Evolutionary conservation across 495 filamentous ascomycete genomes (phyloP), one percentile per base, ranked within the genome.

Genomic region (Trichocladium uniseriatum): DNA sequence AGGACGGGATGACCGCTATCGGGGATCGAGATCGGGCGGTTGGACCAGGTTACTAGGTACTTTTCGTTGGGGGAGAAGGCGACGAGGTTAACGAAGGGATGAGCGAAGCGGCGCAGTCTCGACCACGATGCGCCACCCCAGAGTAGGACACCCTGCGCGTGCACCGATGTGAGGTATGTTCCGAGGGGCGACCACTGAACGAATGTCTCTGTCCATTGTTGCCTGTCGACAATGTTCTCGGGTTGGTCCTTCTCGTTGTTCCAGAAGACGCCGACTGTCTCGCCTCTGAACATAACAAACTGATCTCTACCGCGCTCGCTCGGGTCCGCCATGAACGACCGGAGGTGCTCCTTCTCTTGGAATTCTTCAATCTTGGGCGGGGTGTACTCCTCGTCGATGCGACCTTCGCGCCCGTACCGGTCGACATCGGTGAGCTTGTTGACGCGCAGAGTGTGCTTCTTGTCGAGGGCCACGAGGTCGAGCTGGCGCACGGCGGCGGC

Each of bases 371-470:
- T 77, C 49, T 76, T 58, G 29, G 92, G 91, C 6, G 84, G 74
- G 22, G 78, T 77, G 66, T 95, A 96, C 53, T 88, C 82, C 59
- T 98, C 92, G 45, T 94, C 82, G 58, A 98, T 79, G 28, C 88
- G 81, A 53, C 94, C 92, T 70, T 96, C 91, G 14, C 89, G 79
- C 22, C 92, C 92, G 68, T 89, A 98, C 50, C 91, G 84, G 56
- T 97, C 92, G 57, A 98, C 87, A 67, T 98, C 92, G 60, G 91
- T 95, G 62, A 98, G 73, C 70, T 98, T 98, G 79, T 98, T 98
- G 60, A 97, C 89, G 53, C 80, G 77, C 52, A 98, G 79, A 18
- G 84, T 94, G 76, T 98, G 89, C 72, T 80, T 95, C 75, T 87
- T 95, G 73, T 98, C 92, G 60, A 97, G 82, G 20, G 89, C 77